Evolutionary conservation across 1,284 basidiomycete species (phyloP).

Genomic region (Leccinum huronense): DNA sequence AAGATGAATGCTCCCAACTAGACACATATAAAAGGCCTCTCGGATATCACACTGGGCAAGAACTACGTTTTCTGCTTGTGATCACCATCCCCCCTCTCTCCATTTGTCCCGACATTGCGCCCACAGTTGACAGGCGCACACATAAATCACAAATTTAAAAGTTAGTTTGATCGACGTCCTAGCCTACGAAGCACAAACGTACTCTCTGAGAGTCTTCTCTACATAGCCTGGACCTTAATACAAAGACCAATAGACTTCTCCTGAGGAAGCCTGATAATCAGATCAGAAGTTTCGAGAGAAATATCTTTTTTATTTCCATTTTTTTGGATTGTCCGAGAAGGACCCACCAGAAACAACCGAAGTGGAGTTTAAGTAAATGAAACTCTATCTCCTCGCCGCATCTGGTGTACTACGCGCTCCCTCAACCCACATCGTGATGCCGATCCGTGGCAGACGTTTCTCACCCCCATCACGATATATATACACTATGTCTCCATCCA

Average conservation of each 20-base stretch:
- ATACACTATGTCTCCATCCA: too few species aligned
- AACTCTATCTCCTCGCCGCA: too few species aligned
- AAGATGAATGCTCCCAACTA: background rate
- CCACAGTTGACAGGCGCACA: background rate
- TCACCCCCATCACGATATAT: too few species aligned
- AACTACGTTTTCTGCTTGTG: background rate
- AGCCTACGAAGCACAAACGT: background rate
- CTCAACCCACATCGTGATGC: too few species aligned
- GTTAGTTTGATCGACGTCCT: background rate
- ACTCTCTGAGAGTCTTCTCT: background rate
- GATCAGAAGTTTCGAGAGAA: background rate
- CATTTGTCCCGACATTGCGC: background rate
- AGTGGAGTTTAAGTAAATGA: too few species aligned
- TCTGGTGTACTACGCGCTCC: too few species aligned
- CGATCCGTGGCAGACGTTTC: too few species aligned
- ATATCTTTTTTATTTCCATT: background rate
- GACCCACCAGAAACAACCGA: too few species aligned
- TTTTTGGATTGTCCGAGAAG: background rate
- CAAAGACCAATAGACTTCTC: background rate
- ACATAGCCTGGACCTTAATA: background rate
- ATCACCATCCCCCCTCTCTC: background rate
- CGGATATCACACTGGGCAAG: background rate
- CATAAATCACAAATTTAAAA: background rate
- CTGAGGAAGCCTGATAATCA: background rate
- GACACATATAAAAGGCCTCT: background rate